Evolutionary conservation across 345 rosid species (phyloP).

Genomic region (Eutrema yunnanense): DNA sequence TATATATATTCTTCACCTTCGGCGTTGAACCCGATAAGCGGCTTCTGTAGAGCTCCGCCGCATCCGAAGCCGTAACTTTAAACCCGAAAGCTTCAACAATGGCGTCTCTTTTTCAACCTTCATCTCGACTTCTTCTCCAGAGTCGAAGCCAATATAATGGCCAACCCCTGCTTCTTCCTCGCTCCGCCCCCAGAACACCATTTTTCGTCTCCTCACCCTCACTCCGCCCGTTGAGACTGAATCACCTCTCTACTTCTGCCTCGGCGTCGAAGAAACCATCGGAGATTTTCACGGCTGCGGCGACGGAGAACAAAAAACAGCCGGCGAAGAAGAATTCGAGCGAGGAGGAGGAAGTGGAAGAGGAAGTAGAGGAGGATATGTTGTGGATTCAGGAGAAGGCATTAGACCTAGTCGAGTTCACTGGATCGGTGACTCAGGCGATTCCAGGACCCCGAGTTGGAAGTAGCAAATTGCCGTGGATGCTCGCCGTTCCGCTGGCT

Average conservation of each 20-base stretch:
- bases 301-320: slow-evolving; percentile 17
- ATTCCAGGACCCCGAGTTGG: slow-evolving; percentile 96
- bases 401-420: slow-evolving; percentile 81
- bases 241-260: slow-evolving; percentile 5
- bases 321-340: slow-evolving; percentile 6
- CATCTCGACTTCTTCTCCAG: slow-evolving; percentile 26
- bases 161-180: slow-evolving; percentile 14
- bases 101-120: slow-evolving; percentile 32
- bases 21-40: slow-evolving; percentile 5
- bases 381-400: slow-evolving; percentile 97
- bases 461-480: slow-evolving; percentile 83
- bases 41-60: slow-evolving; percentile 26
- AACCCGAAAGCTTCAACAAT: slow-evolving; percentile 19
- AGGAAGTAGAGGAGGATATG: slow-evolving; percentile 85
- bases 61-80: slow-evolving; percentile 6
- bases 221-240: slow-evolving; percentile 6
- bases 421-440: slow-evolving; percentile 86
- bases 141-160: slow-evolving; percentile 19
- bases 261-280: slow-evolving; percentile 35
- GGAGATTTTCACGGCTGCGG: not conserved
- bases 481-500: slow-evolving; percentile 79
- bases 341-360: slow-evolving; percentile 39
- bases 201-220: slow-evolving; percentile 18
- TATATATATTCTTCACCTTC: not conserved
- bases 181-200: slow-evolving; percentile 17